A percentile compares a stretch with the other conserved stretches of the same genome.
These are phyloP conservation scores for Brettanomyces anomalus DNA, from an alignment of 805 yeast genomes.

Conservation along the genomic window DNA sequence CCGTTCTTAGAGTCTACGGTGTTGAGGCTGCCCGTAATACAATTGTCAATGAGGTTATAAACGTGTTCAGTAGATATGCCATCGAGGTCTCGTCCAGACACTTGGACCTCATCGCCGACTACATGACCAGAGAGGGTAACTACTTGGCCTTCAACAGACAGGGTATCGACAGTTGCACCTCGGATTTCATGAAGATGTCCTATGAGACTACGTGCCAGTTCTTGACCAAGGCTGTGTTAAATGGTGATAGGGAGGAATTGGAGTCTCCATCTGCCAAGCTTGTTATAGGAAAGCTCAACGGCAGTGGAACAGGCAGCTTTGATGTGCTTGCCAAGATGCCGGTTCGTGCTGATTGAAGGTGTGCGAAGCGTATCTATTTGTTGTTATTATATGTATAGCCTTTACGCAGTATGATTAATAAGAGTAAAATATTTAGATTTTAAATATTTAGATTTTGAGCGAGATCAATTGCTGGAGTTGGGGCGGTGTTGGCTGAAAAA, in stretches of 20 bases:
- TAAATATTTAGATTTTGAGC: too few relatives aligned
- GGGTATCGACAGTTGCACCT: conserved; percentile 93
- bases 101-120: conserved; percentile 93
- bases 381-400: too few relatives aligned
- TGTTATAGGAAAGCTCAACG: conserved; percentile 83
- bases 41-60: conserved; percentile 89
- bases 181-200: conserved; percentile 97
- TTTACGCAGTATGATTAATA: too few relatives aligned
- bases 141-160: conserved; percentile 96
- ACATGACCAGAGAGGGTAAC: conserved; percentile 98
- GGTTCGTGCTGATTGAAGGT: neutral
- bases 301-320: conserved; percentile 94
- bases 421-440: too few relatives aligned
- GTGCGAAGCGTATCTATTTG: too few relatives aligned
- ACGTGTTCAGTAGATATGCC: conserved; percentile 94
- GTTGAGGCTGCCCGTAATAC: conserved; percentile 99
- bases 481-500: too few relatives aligned
- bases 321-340: conserved; percentile 59
- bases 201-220: conserved; percentile 98
- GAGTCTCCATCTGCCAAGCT: conserved; percentile 90
- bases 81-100: conserved; percentile 89
- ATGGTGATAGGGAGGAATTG: conserved; percentile 79
- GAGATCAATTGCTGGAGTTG: too few relatives aligned
- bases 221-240: conserved; percentile 91
- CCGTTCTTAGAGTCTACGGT: conserved; percentile 87